Evolutionary conservation across 164 flowering plant genomes (phyloP), one percentile per base, ranked within the genome.

Genomic region (Annona cherimola): DNA sequence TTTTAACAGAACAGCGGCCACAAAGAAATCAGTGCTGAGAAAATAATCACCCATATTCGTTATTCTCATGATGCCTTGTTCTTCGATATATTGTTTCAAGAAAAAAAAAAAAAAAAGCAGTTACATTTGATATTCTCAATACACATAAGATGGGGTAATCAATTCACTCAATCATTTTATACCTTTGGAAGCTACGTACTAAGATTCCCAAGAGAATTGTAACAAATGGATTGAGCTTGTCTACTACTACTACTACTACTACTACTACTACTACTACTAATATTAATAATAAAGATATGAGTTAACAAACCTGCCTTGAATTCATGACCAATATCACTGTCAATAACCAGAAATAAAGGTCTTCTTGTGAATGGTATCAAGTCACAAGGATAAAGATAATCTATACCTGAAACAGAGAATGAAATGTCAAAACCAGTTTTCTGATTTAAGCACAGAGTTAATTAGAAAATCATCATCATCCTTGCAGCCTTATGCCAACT

Each of bases 321-420:
- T 70, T 85, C 84, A 73, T 85, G 83, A 75, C 98, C 91, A 77
- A 76, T 74, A n/a, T 91, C 96, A 76, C 98, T 88, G 77, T 95
- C 98, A 81, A 95, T 80, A 66, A 95, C 79, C 61, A 95, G 60
- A 74, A 93, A 87, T 65, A 93, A 87, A 57, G 99, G 98, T 78
- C 84, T 86, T 82, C 99, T 90, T 73, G 99, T 93, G 80, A 95
- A 95, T 64, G 99, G 99, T 74, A 91, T 73, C 66, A 96, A 76
- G 79, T 96, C 99, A 74, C 76, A 82, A 19, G 99, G 95, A 74
- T 88, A 91, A 72, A 96, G 80, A 82, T 84, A 86, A 69, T 88
- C 86, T 64, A 75, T 69, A 79, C 99, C 98, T 95, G 90, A 82
- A 71, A 71, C 68, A 61, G 57, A 57, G 18, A 42, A 3, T 12